Base-by-base conservation (phyloP, 768 basidiomycete genomes). In the Boletus huronensis region DNA sequence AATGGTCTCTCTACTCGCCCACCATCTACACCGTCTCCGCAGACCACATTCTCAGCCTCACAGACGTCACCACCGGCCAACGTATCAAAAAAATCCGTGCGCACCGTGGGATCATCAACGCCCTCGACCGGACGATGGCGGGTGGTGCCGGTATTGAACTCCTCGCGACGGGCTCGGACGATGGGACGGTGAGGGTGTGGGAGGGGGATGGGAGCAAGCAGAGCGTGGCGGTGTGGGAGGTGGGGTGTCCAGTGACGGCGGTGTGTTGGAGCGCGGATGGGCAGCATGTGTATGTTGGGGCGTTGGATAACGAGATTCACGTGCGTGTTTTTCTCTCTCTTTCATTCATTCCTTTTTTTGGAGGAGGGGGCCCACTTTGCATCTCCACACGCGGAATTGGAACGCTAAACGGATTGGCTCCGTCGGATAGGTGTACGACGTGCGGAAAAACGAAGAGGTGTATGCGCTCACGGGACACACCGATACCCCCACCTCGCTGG, bases 261-360 rank as follows among this genome's bases (percentile, higher is more conserved):
- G 95, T 95, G 0, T 88, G 87, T 62, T 98, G 90, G 94, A 88
- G 89, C 68, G 84, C 83, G 19, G 97, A 99, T 66, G 97, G 93
- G 2, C 80, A 88, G 54, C 88, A 83, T 54, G 79, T 97, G 32
- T 99, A 92, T 60, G 82, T 92, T n/a, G 95, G 88, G 5, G 93
- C 90, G 14, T 71, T 98, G 64, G 96, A 99, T 72, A 99, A 99
- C 61, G 93, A 93, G 70, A 87, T 99, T 57, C 94, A 98, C 68
- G 94, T 96, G 64, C 60, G 88, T 79, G 13, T 36, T n/a, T n/a
- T n/a, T n/a, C n/a, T n/a, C n/a, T n/a, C n/a, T n/a, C n/a, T n/a
- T n/a, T n/a, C n/a, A 17, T 43, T 9, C 23, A 5, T 2, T 21
- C 34, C 29, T 13, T 21, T 31, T 29, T 29, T 29, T 29, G 17